These are phyloP conservation scores for Acer saccharum DNA, from an alignment of 345 rosid genomes.

Conservation along the genomic window DNA sequence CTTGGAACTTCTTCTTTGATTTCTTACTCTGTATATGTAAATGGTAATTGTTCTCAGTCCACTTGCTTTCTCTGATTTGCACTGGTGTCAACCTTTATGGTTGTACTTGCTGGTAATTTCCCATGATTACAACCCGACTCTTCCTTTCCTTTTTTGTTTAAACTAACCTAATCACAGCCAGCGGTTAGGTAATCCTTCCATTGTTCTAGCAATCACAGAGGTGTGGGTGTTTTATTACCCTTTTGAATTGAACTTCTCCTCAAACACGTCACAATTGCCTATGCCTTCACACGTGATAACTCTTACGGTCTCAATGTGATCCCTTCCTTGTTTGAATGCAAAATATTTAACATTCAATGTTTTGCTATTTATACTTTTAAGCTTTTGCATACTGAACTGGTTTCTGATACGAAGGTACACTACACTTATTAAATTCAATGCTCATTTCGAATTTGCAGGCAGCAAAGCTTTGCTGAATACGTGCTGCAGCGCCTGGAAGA, in stretches of 20 bases:
- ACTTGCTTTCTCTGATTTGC: not conserved
- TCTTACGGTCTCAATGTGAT: not conserved
- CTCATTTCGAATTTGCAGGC: conserved; percentile 55
- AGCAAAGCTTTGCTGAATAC: conserved; percentile 85
- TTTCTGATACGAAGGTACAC: not conserved
- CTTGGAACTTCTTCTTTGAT: not conserved
- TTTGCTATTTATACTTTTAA: not conserved
- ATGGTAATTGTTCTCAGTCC: not conserved
- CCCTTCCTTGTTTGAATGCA: not conserved
- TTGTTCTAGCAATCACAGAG: not conserved
- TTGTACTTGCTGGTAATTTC: not conserved
- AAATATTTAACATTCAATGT: not conserved
- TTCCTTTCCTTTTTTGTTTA: not conserved
- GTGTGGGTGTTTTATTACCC: too few species aligned
- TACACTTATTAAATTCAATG: conserved; percentile 9
- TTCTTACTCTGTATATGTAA: not conserved
- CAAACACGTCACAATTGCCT: not conserved
- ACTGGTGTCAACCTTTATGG: not conserved
- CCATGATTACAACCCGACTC: not conserved
- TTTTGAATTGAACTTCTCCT: not conserved
- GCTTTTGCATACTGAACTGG: not conserved
- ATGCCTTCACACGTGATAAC: not conserved
- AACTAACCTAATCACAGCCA: too few species aligned
- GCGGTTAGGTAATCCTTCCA: too few species aligned
- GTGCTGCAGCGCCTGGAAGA: conserved; percentile 78